Evolutionary conservation across 106 monocot species (phyloP), one percentile per base, ranked within the genome.

Genomic region (Dioscorea alata): DNA sequence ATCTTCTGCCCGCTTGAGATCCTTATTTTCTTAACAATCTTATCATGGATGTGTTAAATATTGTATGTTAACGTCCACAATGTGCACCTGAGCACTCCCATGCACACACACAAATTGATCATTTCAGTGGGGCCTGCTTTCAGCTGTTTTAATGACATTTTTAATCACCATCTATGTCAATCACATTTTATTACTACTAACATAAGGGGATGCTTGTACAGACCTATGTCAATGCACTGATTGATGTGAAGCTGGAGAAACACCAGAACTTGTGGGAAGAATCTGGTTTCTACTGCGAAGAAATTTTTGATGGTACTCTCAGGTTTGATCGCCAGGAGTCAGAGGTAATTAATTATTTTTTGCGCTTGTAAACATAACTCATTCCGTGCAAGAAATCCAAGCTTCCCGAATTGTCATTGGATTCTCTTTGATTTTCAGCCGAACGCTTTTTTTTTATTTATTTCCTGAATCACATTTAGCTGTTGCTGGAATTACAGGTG

Each of bases 201-300:
- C n/a, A n/a, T n/a, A n/a, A n/a, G n/a, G n/a, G n/a, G n/a, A n/a
- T 75, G 23, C 83, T 13, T 51, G 4, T 18, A 4, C 69, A 96
- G 91, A 82, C 74, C 75, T 84, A 86, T 79, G 86, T 91, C 4
- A 91, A 81, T 60, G 84, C 88, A 20, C 76, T 96, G 22, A 92
- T 89, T 66, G 82, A 86, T 50, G 76, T 89, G 92, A 96, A 96
- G 66, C 81, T 92, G 3, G 96, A 91, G 78, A 96, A 92, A 67
- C 69, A 79, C 78, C 91, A 96, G 62, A 96, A 96, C 70, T 69
- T 96, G 65, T 71, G 80, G 60, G 96, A 96, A 64, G 96, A 96
- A 76, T 81, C 86, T 59, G 70, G 60, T 12, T 86, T 91, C 31
- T 96, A 86, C 59, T 92, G 88, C 91, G 71, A 58, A 57, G 96